A percentile compares a stretch with the other conserved stretches of the same genome.
phyloP scores from a whole-genome alignment of 164 flowering plant species.

The Sedum album region DNA sequence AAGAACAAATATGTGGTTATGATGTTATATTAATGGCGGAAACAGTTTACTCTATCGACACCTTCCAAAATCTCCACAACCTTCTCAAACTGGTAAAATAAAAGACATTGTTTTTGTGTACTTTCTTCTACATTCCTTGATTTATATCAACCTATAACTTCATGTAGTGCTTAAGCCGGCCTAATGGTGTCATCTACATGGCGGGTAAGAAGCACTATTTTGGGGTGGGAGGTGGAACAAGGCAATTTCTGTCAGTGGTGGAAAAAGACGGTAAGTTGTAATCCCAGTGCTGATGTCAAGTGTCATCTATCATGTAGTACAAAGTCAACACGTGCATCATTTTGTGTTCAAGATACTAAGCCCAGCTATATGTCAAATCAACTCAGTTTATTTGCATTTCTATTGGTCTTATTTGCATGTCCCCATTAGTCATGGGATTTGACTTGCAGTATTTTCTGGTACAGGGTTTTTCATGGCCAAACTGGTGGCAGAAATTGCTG shows the following conservation, averaged over 20 bases:
- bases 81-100: slow-evolving; percentile 75
- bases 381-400: not conserved
- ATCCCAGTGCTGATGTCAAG: not conserved
- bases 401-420: not conserved
- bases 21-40: slow-evolving; percentile 95
- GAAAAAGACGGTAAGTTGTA: slow-evolving; percentile 72
- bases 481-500: slow-evolving; percentile 68
- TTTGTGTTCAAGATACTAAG: not conserved
- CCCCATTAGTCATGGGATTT: not conserved
- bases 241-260: slow-evolving; percentile 60
- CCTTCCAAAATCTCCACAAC: slow-evolving; percentile 54
- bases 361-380: not conserved
- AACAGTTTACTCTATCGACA: slow-evolving; percentile 72
- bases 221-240: slow-evolving; percentile 96
- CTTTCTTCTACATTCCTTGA: not conserved
- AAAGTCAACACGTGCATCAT: not conserved
- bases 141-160: slow-evolving; percentile 11
- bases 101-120: slow-evolving; percentile 2
- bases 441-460: not conserved
- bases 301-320: not conserved
- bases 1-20: slow-evolving; percentile 37
- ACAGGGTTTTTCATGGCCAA: slow-evolving; percentile 49
- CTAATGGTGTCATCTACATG: slow-evolving; percentile 75
- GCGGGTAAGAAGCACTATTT: slow-evolving; percentile 94
- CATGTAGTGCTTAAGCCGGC: slow-evolving; percentile 51